Evolutionary conservation across 1,284 basidiomycete species (phyloP), one percentile per base, ranked within the genome.

Genomic region (Malassezia cuniculi): DNA sequence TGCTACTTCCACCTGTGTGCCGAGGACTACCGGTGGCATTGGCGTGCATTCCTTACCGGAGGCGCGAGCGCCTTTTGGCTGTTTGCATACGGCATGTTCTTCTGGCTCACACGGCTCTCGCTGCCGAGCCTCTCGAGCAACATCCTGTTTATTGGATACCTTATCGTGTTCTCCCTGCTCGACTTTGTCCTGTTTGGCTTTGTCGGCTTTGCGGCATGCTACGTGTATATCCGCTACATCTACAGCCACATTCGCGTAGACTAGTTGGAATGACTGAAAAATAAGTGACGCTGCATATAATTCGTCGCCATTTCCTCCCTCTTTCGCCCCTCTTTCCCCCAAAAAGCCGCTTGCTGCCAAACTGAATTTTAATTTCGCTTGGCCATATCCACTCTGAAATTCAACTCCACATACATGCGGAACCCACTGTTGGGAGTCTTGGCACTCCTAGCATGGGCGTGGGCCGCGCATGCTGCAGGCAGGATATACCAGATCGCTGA

Each of bases 11-110:
- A 80, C 42, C 76, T 97, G 11, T 95, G 89, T 52, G 82, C 85
- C 8, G 90, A 95, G 68, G 89, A 97, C 61, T 95, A 94, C 70
- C 74, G 85, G 49, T 97, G 89, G 89, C 89, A 97, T 50, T 95
- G 90, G 89, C 77, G 86, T 28, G 76, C 85, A 4, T 94, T 95
- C 74, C 66, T 93, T 50, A 82, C 80, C n/a, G 90, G 89, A 21
- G 90, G 87, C 5, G 86, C 86, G 15, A 84, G 81, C 45, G 82
- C 87, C 0, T 79, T 93, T 68, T 97, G 90, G 89, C 71, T 95
- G 22, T 73, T 93, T 41, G 74, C 75, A 1, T 93, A 89, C 60
- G 73, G 72, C 4, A 52, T 84, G 3, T 82, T 84, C 67, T 94
- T 90, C 66, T 93, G 85, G 85, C 76, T 75, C 8, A 81, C 82